Evolutionary conservation across 306 rosid species (phyloP).

Genomic region (Fragaria iinumae): DNA sequence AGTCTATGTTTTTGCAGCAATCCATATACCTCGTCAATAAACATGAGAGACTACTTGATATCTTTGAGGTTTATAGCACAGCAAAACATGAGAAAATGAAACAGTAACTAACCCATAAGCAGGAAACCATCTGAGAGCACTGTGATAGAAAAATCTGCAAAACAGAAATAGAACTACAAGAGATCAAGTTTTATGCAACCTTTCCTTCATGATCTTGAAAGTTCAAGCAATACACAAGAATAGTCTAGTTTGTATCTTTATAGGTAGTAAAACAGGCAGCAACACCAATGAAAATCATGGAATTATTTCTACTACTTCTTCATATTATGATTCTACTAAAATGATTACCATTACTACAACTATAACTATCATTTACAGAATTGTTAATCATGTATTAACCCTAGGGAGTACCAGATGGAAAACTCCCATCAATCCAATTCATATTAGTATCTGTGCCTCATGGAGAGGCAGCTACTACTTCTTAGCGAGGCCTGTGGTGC

Average conservation of each 20-base stretch:
- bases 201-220: too few species aligned
- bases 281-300: neutral
- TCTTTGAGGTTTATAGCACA: neutral
- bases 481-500: neutral
- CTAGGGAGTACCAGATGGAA: neutral
- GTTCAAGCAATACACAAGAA: neutral
- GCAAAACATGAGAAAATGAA: slow-evolving; percentile 10
- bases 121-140: slow-evolving; percentile 94
- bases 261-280: neutral
- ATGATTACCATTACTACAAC: neutral
- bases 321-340: neutral
- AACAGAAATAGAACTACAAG: slow-evolving; percentile 16
- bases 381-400: neutral
- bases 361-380: neutral
- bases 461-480: slow-evolving; percentile 1
- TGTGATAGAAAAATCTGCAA: slow-evolving; percentile 86
- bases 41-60: neutral
- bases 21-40: neutral
- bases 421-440: neutral
- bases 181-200: neutral
- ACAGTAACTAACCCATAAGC: slow-evolving; percentile 63
- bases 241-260: neutral
- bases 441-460: neutral
- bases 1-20: neutral
- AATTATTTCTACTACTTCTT: neutral